phyloP scores from a whole-genome alignment of 495 filamentous ascomycete species.

The Xylaria palmicola region DNA sequence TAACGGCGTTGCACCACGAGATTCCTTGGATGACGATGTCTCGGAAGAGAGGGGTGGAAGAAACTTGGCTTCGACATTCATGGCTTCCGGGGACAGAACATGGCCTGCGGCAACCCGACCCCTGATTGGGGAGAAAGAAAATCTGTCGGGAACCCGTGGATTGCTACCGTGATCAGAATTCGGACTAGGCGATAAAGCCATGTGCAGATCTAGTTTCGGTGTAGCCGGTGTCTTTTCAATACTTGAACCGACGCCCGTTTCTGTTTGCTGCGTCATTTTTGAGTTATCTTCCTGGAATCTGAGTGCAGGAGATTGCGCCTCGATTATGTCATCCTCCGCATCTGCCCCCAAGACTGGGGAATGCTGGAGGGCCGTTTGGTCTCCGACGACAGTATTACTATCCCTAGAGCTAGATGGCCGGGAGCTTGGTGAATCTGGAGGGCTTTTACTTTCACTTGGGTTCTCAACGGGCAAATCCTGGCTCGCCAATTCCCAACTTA shows the following conservation, averaged over 20 bases:
- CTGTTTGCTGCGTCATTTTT: neutral
- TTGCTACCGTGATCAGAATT: neutral
- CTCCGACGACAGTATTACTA: neutral
- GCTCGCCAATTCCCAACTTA: neutral
- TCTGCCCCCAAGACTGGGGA: neutral
- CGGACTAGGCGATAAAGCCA: neutral
- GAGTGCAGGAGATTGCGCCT: neutral
- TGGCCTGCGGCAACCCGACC: neutral
- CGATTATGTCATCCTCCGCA: neutral
- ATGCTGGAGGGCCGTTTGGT: neutral
- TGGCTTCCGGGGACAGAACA: neutral
- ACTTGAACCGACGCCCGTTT: neutral
- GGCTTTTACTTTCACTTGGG: neutral
- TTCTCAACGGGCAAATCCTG: neutral
- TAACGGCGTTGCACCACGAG: slow-evolving; percentile 6
- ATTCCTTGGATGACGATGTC: slow-evolving; percentile 11
- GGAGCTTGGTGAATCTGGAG: neutral
- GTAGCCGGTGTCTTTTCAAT: neutral
- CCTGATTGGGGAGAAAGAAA: slow-evolving; percentile 17
- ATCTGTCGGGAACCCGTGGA: slow-evolving; percentile 12
- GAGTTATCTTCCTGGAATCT: neutral
- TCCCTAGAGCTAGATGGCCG: neutral
- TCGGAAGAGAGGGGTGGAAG: slow-evolving; percentile 3
- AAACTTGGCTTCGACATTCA: neutral
- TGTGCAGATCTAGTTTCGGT: neutral